Base-by-base conservation (phyloP, 169 alveolate species). In the Plasmodium gallinaceum region DNA sequence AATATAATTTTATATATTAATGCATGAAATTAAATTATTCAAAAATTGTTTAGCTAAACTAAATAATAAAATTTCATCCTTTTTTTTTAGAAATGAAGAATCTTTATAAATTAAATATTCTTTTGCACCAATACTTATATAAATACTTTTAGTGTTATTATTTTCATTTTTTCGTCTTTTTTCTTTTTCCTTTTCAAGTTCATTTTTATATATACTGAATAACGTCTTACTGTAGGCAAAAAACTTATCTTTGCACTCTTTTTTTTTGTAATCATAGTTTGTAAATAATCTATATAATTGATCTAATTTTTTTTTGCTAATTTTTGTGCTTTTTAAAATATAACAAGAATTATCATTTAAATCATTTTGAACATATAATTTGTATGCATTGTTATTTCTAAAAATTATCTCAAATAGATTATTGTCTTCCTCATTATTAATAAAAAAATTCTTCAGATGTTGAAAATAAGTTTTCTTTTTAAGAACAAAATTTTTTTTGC, bases 371-470 rank as follows among this genome's bases (percentile, higher is more conserved):
- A 76, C 58, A 68, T 76, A 76, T 22, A 76, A 64, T 68, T 76
- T 76, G 43, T 76, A 76, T 22, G 78, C 75, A 16, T 76, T 76
- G 58, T 76, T 76, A 76, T 76, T 58, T 42, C 45, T 64, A 76
- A 76, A 76, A 46, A 76, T 76, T 26, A 46, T 32, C 42, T 76
- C 78, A 54, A 51, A 24, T 58, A 76, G 37, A 76, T 65, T 16
- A 10, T 48, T 39, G 52, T 76, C 20, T 26, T 76, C 60, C 22
- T 76, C 78, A 48, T 64, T 62, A 62, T 76, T 76, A 16, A 76
- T 16, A 76, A 76, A 76, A n/a, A 76, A 76, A 32, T 12, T 42
- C 51, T 76, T 76, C 18, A 76, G 8, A 46, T 37, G 46, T 46
- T 76, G 71, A 45, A 76, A 64, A 57, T 64, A 65, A 16, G 71